A percentile compares a stretch with the other conserved stretches of the same genome.
phyloP scores from a whole-genome alignment of 2,329 filamentous ascomycete species.

The Capronia coronata region DNA sequence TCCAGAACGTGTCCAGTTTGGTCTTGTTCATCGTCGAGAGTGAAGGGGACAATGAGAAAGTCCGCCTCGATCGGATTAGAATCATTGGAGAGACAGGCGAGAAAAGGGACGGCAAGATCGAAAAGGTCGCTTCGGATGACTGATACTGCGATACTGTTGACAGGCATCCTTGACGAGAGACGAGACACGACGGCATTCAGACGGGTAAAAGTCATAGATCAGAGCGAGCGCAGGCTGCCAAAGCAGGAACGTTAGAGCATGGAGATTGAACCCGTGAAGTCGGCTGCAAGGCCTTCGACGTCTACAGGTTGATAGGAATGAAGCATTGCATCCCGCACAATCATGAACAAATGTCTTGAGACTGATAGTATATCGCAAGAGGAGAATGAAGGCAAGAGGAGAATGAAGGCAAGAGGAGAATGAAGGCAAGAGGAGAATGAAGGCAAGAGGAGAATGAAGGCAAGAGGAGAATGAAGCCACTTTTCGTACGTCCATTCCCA shows the following conservation, averaged over 20 bases:
- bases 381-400: too few species aligned
- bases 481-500: not conserved
- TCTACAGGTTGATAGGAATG: not conserved
- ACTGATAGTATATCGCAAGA: not conserved
- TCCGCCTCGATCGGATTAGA: conserved; percentile 57
- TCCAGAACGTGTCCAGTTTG: conserved; percentile 84
- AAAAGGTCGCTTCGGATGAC: conserved; percentile 77
- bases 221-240: not conserved
- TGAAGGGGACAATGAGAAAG: conserved; percentile 74
- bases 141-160: conserved; percentile 2
- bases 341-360: too few species aligned
- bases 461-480: not conserved
- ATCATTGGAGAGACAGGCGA: conserved; percentile 85
- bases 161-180: conserved; percentile 7
- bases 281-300: not conserved
- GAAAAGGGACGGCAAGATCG: conserved; percentile 86
- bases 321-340: not conserved
- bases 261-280: not conserved
- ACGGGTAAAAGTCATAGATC: conserved; percentile 2
- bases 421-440: too few species aligned
- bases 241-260: conserved; percentile 5
- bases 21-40: conserved; percentile 86
- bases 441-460: too few species aligned
- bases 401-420: too few species aligned
- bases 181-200: conserved; percentile 18